phyloP scores from a whole-genome alignment of 192 early-diverging fungal genomes.

The Glomus cerebriforme region DNA sequence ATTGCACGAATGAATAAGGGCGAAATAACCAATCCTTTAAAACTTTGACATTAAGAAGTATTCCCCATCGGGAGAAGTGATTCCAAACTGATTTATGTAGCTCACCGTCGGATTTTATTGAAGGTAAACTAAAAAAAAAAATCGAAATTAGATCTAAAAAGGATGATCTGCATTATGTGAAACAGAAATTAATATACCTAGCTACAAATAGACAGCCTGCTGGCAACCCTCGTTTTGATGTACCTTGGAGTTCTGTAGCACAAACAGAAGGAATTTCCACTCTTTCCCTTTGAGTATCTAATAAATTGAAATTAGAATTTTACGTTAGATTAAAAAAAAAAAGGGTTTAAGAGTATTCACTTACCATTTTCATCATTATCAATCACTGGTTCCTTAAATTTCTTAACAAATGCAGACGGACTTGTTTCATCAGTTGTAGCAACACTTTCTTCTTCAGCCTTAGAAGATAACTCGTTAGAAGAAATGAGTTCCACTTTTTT shows the following conservation, averaged over 20 bases:
- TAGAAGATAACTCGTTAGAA: too few relatives aligned
- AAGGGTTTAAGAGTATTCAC: not conserved
- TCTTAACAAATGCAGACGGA: too few relatives aligned
- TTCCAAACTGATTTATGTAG: slow-evolving; percentile 55
- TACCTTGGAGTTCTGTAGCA: not conserved
- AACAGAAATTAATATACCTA: slow-evolving; percentile 45
- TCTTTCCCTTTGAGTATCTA: not conserved
- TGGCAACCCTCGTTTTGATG: slow-evolving; percentile 38
- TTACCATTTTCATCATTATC: not conserved
- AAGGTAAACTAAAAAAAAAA: slow-evolving; percentile 48
- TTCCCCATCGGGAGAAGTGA: slow-evolving; percentile 68
- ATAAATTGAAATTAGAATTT: not conserved
- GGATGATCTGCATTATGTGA: not conserved
- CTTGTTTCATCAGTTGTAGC: too few relatives aligned
- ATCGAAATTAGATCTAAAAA: not conserved
- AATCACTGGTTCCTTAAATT: not conserved
- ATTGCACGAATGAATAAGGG: slow-evolving; percentile 82
- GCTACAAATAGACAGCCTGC: slow-evolving; percentile 76
- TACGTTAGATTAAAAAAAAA: not conserved
- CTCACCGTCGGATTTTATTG: slow-evolving; percentile 51
- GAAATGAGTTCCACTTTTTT: too few relatives aligned
- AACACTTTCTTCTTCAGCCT: too few relatives aligned
- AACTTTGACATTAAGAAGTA: slow-evolving; percentile 68
- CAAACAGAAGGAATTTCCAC: not conserved
- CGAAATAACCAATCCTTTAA: slow-evolving; percentile 69